Base-by-base conservation (phyloP, 2,329 filamentous ascomycete genomes). In the Sclerotinia minor region DNA sequence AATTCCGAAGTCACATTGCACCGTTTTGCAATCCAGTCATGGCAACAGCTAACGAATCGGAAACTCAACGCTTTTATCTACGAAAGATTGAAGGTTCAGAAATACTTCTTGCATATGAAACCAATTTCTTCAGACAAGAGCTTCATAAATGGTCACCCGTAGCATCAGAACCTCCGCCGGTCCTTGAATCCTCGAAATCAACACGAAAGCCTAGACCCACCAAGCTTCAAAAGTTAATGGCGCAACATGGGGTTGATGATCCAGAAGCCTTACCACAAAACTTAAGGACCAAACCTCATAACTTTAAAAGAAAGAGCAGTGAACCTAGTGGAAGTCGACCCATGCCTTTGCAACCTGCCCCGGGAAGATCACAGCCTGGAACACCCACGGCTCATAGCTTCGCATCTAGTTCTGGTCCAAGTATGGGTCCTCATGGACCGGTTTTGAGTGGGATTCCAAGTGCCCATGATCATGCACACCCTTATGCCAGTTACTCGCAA, bases 81-180 rank as follows among this genome's bases (percentile, higher is more conserved):
- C 91, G 95, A 68, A 99, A 99, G 80, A 93, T 99, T 65, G 95
- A 99, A 80, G 95, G 95, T 3, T 94, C 95, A 1, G 95, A 99
- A 77, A 94, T 99, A 64, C 84, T 99, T 3, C 83, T 99, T 2
- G 87, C 94, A 0, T 90, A 89, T 68, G 95, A 99, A 80, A 97
- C 94, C n/a, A 99, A 99, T 77, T 97, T 96, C 79, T 94, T 99
- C 81, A 89, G 94, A 32, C 93, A 97, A 77, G 93, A 97, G 76
- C 83, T 99, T 67, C 95, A 99, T 79, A 96, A 92, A 77, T 97
- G 92, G 91, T 92, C 90, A 50, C 94, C 94, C 3, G 92, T 98
- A 35, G 94, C 95, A 1, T 91, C 92, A 0, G 85, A 92, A 19
- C 83, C 95, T 17, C 95, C 95, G 4, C 94, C 94, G 29, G 89